Conservation (phyloP, 768 basidiomycete genomes). For the Lactarius vividus region DNA sequence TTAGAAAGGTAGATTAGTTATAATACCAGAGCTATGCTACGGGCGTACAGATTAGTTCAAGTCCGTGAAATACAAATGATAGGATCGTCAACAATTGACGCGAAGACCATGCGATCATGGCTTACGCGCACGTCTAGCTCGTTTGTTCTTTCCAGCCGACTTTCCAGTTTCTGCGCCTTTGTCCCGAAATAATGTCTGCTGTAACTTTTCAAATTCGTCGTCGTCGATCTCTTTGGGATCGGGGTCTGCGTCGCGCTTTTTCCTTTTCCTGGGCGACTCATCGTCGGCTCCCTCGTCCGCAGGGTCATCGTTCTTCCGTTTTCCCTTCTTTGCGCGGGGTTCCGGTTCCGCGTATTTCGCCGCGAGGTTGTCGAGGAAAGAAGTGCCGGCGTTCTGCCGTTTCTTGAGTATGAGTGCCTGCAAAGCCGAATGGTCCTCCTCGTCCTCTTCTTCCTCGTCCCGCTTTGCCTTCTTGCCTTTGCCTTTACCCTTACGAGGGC, state of each 20-base stretch:
- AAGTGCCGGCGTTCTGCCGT: conserved; percentile 64
- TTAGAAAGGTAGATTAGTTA: not conserved
- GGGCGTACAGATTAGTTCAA: conserved; percentile 6
- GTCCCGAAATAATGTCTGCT: conserved; percentile 52
- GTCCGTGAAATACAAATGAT: not conserved
- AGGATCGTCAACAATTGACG: not conserved
- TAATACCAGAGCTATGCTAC: conserved; percentile 13
- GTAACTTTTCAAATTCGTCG: conserved; percentile 59
- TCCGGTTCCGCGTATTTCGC: conserved; percentile 65
- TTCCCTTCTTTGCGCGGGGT: conserved; percentile 41
- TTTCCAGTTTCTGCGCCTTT: conserved; percentile 34
- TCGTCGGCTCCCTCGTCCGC: conserved; percentile 42
- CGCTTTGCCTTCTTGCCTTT: conserved; percentile 47
- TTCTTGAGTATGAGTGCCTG: conserved; percentile 81
- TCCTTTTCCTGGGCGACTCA: conserved; percentile 49
- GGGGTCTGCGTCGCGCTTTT: conserved; percentile 32
- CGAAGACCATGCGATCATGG: not conserved
- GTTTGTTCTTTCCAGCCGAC: conserved; percentile 20
- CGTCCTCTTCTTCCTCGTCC: conserved; percentile 40
- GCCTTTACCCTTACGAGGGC: conserved; percentile 53
- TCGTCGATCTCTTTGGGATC: conserved; percentile 61
- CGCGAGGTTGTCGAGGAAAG: conserved; percentile 73
- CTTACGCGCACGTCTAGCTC: conserved; percentile 18
- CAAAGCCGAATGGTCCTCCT: conserved; percentile 65
- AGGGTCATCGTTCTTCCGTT: conserved; percentile 42